Percentiles rank a stretch among this genome's conserved stretches.
These are phyloP conservation scores for Solanum phureja DNA, from an alignment of 257 asterid genomes.

Conservation along the genomic window DNA sequence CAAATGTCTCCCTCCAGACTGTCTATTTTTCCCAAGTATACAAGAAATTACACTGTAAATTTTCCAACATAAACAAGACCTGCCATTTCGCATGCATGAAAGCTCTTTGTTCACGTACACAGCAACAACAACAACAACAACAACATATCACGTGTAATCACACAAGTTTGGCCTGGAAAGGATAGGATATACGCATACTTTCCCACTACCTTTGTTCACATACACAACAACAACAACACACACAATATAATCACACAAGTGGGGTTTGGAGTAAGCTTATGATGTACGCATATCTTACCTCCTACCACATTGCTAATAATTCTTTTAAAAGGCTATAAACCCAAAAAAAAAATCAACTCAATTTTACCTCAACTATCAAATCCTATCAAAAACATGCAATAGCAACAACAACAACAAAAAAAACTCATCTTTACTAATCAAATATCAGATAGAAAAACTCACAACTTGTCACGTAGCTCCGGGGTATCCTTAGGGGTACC, in stretches of 20 bases:
- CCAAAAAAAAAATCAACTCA: not conserved
- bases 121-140: too few species aligned
- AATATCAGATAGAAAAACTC: not conserved
- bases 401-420: too few species aligned
- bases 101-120: not conserved
- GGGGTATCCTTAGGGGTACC: conserved; percentile 41
- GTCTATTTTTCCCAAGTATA: not conserved
- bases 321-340: not conserved
- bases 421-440: not conserved
- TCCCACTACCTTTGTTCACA: not conserved
- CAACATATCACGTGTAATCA: not conserved
- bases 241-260: not conserved
- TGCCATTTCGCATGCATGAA: not conserved
- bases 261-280: not conserved
- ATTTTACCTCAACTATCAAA: not conserved
- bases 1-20: not conserved
- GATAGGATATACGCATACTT: not conserved
- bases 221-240: not conserved
- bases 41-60: not conserved
- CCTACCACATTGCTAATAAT: not conserved
- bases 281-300: not conserved
- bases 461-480: conserved; percentile 38
- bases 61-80: not conserved
- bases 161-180: not conserved
- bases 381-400: not conserved